Conservation (phyloP, 768 basidiomycete species). For the Pisolithus orientalis region DNA sequence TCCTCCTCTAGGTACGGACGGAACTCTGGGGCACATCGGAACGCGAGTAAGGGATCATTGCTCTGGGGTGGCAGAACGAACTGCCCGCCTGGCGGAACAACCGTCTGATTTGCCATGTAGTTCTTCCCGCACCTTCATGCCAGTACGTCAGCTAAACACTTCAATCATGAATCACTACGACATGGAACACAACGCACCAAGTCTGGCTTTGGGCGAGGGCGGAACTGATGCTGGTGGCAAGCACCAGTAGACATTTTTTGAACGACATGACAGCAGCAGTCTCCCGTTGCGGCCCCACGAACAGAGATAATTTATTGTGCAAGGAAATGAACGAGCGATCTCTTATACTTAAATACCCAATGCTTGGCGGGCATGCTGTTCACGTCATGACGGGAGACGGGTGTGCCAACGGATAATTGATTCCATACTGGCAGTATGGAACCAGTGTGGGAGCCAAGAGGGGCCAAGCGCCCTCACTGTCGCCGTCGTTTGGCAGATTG, state of each 20-base stretch:
- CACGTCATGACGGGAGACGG: background rate
- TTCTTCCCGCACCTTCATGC: constrained; percentile 46
- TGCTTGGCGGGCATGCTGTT: background rate
- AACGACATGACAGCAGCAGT: constrained; percentile 12
- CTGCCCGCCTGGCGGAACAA: constrained; percentile 40
- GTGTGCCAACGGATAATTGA: background rate
- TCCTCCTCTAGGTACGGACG: constrained; percentile 44
- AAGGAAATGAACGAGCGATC: background rate
- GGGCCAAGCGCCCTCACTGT: background rate
- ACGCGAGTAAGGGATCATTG: constrained; percentile 33
- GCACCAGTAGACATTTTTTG: constrained; percentile 1
- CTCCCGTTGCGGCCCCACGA: background rate
- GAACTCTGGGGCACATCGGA: constrained; percentile 42
- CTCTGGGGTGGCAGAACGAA: constrained; percentile 34
- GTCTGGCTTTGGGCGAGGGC: constrained; percentile 16
- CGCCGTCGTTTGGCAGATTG: background rate
- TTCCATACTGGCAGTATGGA: background rate
- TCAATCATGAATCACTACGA: too few species aligned
- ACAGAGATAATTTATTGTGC: background rate
- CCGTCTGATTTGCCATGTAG: constrained; percentile 34
- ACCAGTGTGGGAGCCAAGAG: background rate
- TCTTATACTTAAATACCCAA: constrained; percentile 1
- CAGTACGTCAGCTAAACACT: too few species aligned
- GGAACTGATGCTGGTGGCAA: constrained; percentile 10
- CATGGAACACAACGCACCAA: constrained; percentile 12